These are phyloP conservation scores for Yamadazyma epiphylla DNA, from an alignment of 1,139 yeast species.

Conservation along the genomic window DNA sequence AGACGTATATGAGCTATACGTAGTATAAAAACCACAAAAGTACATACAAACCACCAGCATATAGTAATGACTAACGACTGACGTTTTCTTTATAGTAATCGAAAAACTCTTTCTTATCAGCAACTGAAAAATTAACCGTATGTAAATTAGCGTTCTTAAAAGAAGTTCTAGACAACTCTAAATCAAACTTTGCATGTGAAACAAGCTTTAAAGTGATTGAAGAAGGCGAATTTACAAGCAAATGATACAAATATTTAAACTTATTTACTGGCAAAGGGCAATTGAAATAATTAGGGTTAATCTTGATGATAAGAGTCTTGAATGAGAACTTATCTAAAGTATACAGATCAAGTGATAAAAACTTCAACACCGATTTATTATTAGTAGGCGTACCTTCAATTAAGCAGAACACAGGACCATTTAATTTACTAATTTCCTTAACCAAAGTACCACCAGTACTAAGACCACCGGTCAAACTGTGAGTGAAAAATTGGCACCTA, in stretches of 20 bases:
- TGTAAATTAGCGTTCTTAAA: constrained; percentile 30
- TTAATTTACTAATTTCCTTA: constrained; percentile 18
- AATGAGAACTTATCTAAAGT: constrained; percentile 21
- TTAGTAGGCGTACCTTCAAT: constrained; percentile 72
- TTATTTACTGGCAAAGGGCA: constrained; percentile 27
- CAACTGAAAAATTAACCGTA: constrained; percentile 23
- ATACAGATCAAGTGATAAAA: constrained; percentile 19
- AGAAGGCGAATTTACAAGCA: constrained; percentile 22
- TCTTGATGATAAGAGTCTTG: constrained; percentile 43
- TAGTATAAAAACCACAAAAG: too few species aligned
- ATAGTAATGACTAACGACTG: too few species aligned
- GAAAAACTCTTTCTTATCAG: constrained; percentile 30
- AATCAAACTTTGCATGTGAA: constrained; percentile 16
- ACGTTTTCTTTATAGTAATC: constrained; percentile 29
- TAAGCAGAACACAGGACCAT: constrained; percentile 40
- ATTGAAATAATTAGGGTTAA: constrained; percentile 32
- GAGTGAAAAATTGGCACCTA: constrained; percentile 29
- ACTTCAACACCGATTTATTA: constrained; percentile 56
- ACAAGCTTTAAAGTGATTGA: constrained; percentile 23
- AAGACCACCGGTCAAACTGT: constrained; percentile 22
- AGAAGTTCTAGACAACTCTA: constrained; percentile 11
- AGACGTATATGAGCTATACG: too few species aligned
- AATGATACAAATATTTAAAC: constrained; percentile 20
- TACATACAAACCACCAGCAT: too few species aligned
- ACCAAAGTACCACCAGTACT: constrained; percentile 15